Evolutionary conservation across 2,329 filamentous ascomycete species (phyloP).

Genomic region (Aspergillus awamori): DNA sequence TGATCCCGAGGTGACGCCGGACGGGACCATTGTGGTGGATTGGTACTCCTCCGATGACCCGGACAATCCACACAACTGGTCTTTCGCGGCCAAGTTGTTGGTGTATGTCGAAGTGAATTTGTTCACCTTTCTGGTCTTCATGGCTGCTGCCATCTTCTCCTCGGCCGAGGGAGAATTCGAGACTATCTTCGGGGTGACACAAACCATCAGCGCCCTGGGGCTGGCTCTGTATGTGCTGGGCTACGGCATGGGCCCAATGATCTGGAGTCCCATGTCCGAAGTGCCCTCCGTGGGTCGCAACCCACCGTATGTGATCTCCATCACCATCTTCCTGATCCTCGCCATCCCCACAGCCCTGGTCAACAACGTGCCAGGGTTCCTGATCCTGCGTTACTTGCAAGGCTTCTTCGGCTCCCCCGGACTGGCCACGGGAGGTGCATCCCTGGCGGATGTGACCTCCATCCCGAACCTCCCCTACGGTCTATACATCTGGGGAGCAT

Average conservation of each 20-base stretch:
- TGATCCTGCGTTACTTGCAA: slow-evolving; percentile 64
- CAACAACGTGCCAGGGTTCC: slow-evolving; percentile 63
- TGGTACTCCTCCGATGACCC: background rate
- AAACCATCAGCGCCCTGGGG: background rate
- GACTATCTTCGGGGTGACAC: background rate
- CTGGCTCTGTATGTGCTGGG: background rate
- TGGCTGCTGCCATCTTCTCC: background rate
- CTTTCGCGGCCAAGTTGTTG: background rate
- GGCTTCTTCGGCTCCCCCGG: slow-evolving; percentile 55
- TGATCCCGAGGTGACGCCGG: background rate
- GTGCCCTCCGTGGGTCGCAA: slow-evolving; percentile 67
- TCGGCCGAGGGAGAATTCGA: background rate
- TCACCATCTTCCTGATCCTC: slow-evolving; percentile 67
- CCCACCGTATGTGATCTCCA: slow-evolving; percentile 65
- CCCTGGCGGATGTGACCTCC: background rate
- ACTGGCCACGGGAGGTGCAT: slow-evolving; percentile 12
- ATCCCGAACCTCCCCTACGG: slow-evolving; percentile 14
- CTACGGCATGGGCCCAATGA: slow-evolving; percentile 54
- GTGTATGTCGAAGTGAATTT: background rate
- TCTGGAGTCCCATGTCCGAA: slow-evolving; percentile 68
- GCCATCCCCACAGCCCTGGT: slow-evolving; percentile 64
- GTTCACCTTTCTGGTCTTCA: background rate
- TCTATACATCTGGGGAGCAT: slow-evolving; percentile 1
- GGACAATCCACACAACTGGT: slow-evolving; percentile 3
- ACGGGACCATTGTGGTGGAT: background rate